Conservation (phyloP, 2,329 filamentous ascomycete species). For the Xylariaceae sp. region DNA sequence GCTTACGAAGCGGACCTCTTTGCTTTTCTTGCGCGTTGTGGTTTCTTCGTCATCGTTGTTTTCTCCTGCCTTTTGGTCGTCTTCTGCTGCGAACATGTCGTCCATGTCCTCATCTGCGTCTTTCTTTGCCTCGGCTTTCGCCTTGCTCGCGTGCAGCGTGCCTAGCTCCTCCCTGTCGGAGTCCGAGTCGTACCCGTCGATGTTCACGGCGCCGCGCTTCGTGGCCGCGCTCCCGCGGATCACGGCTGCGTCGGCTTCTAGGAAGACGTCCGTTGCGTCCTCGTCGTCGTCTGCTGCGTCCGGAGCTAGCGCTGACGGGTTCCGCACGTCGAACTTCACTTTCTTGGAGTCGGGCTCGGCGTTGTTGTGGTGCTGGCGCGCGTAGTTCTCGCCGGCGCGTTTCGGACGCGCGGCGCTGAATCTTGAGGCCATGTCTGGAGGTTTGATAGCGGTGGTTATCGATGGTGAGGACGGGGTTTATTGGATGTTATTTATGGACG, state of each 20-base stretch:
- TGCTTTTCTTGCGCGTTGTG: slow-evolving; percentile 54
- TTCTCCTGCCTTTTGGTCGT: slow-evolving; percentile 48
- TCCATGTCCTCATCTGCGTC: slow-evolving; percentile 59
- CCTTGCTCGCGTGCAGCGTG: slow-evolving; percentile 25
- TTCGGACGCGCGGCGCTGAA: slow-evolving; percentile 71
- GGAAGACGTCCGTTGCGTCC: slow-evolving; percentile 54
- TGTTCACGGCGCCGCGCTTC: slow-evolving; percentile 90
- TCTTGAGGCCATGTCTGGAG: slow-evolving; percentile 48
- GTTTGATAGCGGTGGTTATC: too few species aligned
- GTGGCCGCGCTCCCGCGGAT: slow-evolving; percentile 75
- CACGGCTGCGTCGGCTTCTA: slow-evolving; percentile 90
- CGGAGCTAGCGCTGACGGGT: slow-evolving; percentile 85
- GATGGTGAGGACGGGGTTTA: neutral
- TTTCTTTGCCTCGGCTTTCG: slow-evolving; percentile 32
- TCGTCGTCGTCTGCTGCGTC: slow-evolving; percentile 60
- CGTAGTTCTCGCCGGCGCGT: slow-evolving; percentile 76
- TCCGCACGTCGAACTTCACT: slow-evolving; percentile 88
- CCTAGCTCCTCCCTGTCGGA: slow-evolving; percentile 70
- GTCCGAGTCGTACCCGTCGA: slow-evolving; percentile 95
- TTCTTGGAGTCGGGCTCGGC: slow-evolving; percentile 60
- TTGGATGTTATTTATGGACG: neutral
- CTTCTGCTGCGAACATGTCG: slow-evolving; percentile 76
- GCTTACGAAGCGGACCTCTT: slow-evolving; percentile 59
- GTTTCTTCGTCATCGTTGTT: slow-evolving; percentile 49
- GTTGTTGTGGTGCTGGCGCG: slow-evolving; percentile 63